These are phyloP conservation scores for Aegilops tauschii DNA, from an alignment of 176 grass and related monocot genomes.

Conservation along the genomic window DNA sequence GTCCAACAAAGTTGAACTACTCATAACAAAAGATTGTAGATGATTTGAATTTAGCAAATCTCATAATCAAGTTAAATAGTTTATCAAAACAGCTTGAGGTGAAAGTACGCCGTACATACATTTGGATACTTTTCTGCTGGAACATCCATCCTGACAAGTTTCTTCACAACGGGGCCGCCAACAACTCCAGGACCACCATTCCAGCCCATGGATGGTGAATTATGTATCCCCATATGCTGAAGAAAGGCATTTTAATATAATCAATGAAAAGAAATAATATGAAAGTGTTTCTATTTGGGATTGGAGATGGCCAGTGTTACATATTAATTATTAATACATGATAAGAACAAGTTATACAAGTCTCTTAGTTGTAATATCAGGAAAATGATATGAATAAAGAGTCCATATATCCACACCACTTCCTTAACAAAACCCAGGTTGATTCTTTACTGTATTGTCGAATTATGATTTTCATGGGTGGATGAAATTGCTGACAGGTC, in stretches of 20 bases:
- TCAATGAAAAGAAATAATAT: background rate
- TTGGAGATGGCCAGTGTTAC: background rate
- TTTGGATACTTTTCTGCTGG: conserved; percentile 80
- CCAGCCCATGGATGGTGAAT: conserved; percentile 49
- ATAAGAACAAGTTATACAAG: background rate
- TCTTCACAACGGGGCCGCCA: conserved; percentile 59
- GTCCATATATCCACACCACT: background rate
- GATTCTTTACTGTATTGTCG: background rate
- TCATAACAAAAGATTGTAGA: conserved; percentile 32
- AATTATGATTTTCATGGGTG: background rate
- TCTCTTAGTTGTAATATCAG: background rate
- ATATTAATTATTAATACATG: background rate
- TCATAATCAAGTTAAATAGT: conserved; percentile 12
- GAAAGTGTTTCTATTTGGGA: background rate
- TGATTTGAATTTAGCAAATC: conserved; percentile 24
- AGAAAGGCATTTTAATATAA: conserved; percentile 40
- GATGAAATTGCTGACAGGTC: background rate
- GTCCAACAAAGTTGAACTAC: conserved; percentile 98
- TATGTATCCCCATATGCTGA: conserved; percentile 51
- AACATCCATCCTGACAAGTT: conserved; percentile 78
- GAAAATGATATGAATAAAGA: conserved; percentile 1
- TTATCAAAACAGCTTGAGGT: background rate
- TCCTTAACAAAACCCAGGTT: background rate
- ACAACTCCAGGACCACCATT: conserved; percentile 50
- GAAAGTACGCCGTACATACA: conserved; percentile 44